phyloP scores from a whole-genome alignment of 2,329 filamentous ascomycete genomes.

The Eurotiales sp. region DNA sequence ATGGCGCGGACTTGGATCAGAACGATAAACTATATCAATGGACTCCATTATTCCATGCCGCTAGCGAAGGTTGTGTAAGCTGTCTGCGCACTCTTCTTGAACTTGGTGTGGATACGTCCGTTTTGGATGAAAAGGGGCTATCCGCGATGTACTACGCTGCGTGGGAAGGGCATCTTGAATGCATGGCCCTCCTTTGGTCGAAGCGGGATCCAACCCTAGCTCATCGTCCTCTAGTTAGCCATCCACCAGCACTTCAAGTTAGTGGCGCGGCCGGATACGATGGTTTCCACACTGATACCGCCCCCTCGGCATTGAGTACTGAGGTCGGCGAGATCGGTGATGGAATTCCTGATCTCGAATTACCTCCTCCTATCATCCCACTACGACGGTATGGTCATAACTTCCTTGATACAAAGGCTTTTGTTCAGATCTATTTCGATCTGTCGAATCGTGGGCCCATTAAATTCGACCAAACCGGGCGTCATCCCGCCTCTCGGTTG shows the following conservation, averaged over 20 bases:
- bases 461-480: slow-evolving; percentile 93
- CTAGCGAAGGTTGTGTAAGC: slow-evolving; percentile 89
- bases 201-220: slow-evolving; percentile 24
- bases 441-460: slow-evolving; percentile 65
- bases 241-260: slow-evolving; percentile 21
- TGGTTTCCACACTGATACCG: slow-evolving; percentile 29
- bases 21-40: slow-evolving; percentile 94
- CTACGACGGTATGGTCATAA: slow-evolving; percentile 94
- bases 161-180: slow-evolving; percentile 94
- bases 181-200: slow-evolving; percentile 77
- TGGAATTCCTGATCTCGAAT: slow-evolving; percentile 83
- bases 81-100: slow-evolving; percentile 80
- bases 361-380: slow-evolving; percentile 94
- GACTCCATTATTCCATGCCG: slow-evolving; percentile 94
- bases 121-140: slow-evolving; percentile 85
- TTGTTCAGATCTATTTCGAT: slow-evolving; percentile 88
- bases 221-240: slow-evolving; percentile 31
- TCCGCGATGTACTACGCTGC: slow-evolving; percentile 98
- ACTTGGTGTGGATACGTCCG: slow-evolving; percentile 71
- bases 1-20: slow-evolving; percentile 87
- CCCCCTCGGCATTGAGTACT: slow-evolving; percentile 29
- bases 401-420: slow-evolving; percentile 95
- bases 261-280: slow-evolving; percentile 23
- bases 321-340: slow-evolving; percentile 66
- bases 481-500: slow-evolving; percentile 89